Base-by-base conservation (phyloP, 1,284 basidiomycete species). In the Thecaphora frezii region DNA sequence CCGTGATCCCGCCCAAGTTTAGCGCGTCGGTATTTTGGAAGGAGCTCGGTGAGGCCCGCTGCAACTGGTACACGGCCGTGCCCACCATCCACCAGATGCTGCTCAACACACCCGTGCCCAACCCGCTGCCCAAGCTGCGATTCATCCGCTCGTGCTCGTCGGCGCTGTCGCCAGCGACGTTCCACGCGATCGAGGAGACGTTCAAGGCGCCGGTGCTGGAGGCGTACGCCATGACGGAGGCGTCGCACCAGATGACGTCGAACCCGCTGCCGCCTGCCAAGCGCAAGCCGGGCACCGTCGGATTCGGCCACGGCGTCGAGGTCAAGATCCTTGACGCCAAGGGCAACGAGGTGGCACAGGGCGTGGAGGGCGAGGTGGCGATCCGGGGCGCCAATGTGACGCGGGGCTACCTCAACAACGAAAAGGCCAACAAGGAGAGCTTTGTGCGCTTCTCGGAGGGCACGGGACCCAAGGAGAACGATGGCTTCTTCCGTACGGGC, bases 1-100 rank as follows among this genome's bases (percentile, higher is more conserved):
- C 85, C 3, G 84, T 87, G 57, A 84, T 88, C 73, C 86, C 86
- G 44, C 75, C 81, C 37, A 80, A 79, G 48, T 87, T 87, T 77
- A 84, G 85, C 48, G 84, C 86, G 1, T 80, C 81, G 43, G 81
- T 81, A 0, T 88, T 87, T 69, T 88, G 86, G 86, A 76, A 76
- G 19, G 82, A 86, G 43, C 82, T 85, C 2, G 74, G 51, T 16
- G 51, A 26, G 47, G 63, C 64, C 44, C 43, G 52, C 4, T 66
- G 69, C 56, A 71, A 68, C 46, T 77, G 71, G 70, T 76, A 73
- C 61, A 74, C 70, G 22, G 73, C 72, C 36, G 81, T 83, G 5
- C 83, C 82, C 2, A 83, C 82, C 2, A 83, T 83, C 49, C 83
- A 83, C 65, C 78, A 81, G 46, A 83, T 83, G 62, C 75, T 83